phyloP scores from a whole-genome alignment of 75 land plant species.

The Pseudotsuga menziesii region DNA sequence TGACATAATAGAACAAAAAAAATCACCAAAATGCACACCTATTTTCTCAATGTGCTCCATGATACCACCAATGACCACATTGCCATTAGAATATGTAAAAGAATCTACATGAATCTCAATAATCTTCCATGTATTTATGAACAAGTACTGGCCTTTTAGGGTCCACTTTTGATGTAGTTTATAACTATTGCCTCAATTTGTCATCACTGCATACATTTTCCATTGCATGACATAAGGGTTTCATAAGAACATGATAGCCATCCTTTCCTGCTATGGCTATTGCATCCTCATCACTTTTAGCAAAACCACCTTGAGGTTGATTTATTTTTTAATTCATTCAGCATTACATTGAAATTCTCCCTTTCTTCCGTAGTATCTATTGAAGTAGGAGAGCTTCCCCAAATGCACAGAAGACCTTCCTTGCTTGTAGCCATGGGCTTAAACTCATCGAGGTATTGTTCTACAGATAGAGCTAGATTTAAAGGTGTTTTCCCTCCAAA shows the following conservation, averaged over 20 bases:
- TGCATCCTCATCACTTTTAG: conserved; percentile 91
- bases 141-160: conserved; percentile 92
- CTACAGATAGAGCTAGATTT: conserved; percentile 87
- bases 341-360: conserved; percentile 83
- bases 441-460: conserved; percentile 72
- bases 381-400: conserved; percentile 99
- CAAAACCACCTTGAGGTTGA: conserved; percentile 97
- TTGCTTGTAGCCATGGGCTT: conserved; percentile 70
- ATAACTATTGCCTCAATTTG: conserved; percentile 78
- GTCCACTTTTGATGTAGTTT: conserved; percentile 91
- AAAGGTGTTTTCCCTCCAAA: conserved; percentile 99
- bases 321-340: conserved; percentile 80
- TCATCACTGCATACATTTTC: conserved; percentile 96
- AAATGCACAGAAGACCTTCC: conserved; percentile 63
- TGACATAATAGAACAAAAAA: conserved; percentile 89
- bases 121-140: conserved; percentile 88
- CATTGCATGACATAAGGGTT: conserved; percentile 98
- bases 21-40: conserved; percentile 98
- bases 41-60: conserved; percentile 99
- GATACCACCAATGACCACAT: conserved; percentile 98
- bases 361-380: conserved; percentile 99
- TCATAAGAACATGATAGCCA: conserved; percentile 94
- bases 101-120: conserved; percentile 98
- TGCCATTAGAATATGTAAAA: conserved; percentile 72
- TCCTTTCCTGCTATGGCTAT: conserved; percentile 72